phyloP scores from a whole-genome alignment of 345 rosid species.

The Passiflora organensis region DNA sequence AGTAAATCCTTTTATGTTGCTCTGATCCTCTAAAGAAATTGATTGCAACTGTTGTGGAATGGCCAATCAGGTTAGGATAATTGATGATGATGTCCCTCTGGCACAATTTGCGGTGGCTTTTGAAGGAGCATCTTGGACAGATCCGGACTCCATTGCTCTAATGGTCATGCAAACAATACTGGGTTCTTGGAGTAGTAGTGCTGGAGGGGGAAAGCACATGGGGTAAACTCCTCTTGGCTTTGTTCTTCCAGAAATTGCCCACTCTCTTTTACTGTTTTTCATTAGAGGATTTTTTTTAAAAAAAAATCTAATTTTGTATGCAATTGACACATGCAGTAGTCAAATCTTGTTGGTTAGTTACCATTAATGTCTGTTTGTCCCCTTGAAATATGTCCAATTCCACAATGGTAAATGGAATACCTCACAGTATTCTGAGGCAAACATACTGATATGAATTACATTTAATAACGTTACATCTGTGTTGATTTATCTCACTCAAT shows the following conservation, averaged over 20 bases:
- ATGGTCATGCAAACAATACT: slow-evolving; percentile 99
- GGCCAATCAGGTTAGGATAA: slow-evolving; percentile 67
- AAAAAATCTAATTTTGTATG: too few species aligned
- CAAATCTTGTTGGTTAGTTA: too few species aligned
- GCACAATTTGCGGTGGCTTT: slow-evolving; percentile 99
- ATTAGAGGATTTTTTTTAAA: background rate
- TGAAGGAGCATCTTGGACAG: slow-evolving; percentile 97
- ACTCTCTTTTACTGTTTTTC: background rate
- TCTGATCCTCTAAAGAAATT: background rate
- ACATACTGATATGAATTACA: too few species aligned
- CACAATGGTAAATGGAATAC: too few species aligned
- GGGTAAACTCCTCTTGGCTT: slow-evolving; percentile 49
- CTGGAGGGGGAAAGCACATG: slow-evolving; percentile 96
- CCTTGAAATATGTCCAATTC: too few species aligned
- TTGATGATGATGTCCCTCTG: slow-evolving; percentile 86
- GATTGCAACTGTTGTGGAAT: background rate
- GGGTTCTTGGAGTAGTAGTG: slow-evolving; percentile 88
- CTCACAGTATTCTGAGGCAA: too few species aligned
- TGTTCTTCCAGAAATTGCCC: background rate
- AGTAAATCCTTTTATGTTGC: background rate
- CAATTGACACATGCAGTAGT: too few species aligned
- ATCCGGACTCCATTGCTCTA: slow-evolving; percentile 89
- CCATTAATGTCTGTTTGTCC: too few species aligned
- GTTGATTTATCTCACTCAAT: slow-evolving; percentile 4
- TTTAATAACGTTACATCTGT: too few species aligned